phyloP scores from a whole-genome alignment of 306 rosid genomes.

The Citrullus colocynthis region DNA sequence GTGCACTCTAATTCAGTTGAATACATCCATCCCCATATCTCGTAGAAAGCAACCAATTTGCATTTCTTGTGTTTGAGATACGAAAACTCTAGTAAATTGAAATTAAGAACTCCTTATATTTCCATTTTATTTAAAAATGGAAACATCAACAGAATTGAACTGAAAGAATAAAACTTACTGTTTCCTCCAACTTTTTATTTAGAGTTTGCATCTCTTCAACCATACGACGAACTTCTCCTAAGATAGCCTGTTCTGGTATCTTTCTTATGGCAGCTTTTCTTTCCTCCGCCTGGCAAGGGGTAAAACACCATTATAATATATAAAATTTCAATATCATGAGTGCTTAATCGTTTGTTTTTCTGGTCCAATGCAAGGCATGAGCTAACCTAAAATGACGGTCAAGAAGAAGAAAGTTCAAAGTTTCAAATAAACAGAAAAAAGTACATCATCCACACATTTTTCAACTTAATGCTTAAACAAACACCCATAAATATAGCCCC shows the following conservation, averaged over 20 bases:
- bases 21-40: neutral
- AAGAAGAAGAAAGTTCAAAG: neutral
- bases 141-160: neutral
- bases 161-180: constrained; percentile 36
- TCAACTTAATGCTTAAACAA: neutral
- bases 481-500: neutral
- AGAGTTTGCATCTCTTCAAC: constrained; percentile 75
- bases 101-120: too few species aligned
- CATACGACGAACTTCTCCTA: constrained; percentile 82
- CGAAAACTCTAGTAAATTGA: too few species aligned
- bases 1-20: neutral
- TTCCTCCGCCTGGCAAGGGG: constrained; percentile 42
- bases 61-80: too few species aligned
- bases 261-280: constrained; percentile 58
- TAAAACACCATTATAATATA: neutral
- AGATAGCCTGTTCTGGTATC: constrained; percentile 72
- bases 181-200: constrained; percentile 74
- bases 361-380: neutral
- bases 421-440: neutral
- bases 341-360: neutral
- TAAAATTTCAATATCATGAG: neutral
- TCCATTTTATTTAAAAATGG: neutral
- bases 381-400: neutral
- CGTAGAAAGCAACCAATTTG: neutral
- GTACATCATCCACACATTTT: neutral